Evolutionary conservation across 371 early-diverging fungal genomes (phyloP), one percentile per base, ranked within the genome.

Genomic region (Mortierella sp.): DNA sequence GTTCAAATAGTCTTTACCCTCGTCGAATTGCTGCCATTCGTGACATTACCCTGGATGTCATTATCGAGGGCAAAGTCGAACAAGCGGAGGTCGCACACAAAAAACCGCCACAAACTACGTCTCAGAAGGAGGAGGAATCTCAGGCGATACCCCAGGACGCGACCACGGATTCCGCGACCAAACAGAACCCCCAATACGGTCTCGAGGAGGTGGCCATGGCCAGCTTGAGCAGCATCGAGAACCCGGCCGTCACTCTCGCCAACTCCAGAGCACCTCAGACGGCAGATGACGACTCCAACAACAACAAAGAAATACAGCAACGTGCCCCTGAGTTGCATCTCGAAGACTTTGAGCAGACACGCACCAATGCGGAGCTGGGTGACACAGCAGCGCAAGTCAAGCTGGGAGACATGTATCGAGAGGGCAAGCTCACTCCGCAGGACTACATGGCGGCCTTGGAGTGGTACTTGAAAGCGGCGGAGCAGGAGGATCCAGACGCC

Each of bases 401-500:
- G 9, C 61, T 58, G 16, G 61, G 61, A 7, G 61, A 58, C 9
- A 58, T 58, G 61, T 34, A 58, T 22, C 61, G 31, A 19, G 61
- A 58, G 4, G 61, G 61, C 8, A 58, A 22, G 34, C 34, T 58
- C 22, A 34, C 61, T 9, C 61, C 61, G 2, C 61, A 58, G 37
- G 34, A 58, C 37, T 58, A 58, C 61, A 31, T 34, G 9, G 73
- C 73, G 67, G 94, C 94, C 7, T 82, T 93, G 19, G 63, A 72
- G 34, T 86, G 85, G 76, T 92, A 92, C 77, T 64, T 67, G 37
- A 64, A 68, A 11, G 63, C 80, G 1, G 79, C 79, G 0, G 88
- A 86, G 4, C 87, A 88, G 64, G 90, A 88, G 10, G 87, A 91
- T 52, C 81, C 91, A 7, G 86, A 90, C 14, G 94, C 91, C 1